Evolutionary conservation across 192 early-diverging fungal genomes (phyloP), one percentile per base, ranked within the genome.

Genomic region (Backusella mclennaniae): DNA sequence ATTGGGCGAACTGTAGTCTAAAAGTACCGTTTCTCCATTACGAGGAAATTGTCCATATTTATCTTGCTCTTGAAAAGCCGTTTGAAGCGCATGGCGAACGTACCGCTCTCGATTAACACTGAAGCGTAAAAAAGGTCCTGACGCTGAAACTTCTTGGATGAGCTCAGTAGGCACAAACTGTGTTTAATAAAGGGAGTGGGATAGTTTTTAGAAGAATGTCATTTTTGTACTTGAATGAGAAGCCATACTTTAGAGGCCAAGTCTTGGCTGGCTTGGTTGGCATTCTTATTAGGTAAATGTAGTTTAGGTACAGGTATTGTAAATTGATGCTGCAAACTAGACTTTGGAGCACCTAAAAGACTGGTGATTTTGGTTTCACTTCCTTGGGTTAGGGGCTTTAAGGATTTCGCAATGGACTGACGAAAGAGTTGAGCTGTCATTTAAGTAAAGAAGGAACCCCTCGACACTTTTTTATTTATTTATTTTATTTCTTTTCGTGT

Each of bases 1-100:
- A 83, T 99, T 98, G 42, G 98, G 98, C 67, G 92, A 94, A 75
- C 90, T 92, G 82, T 92, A 99, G 81, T 99, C 98, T 74, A 98
- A 89, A 26, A 97, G 84, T 12, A 91, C 90, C 26, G 90, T 87
- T 81, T 93, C 92, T 36, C 90, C 86, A 1, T 84, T 77, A 29
- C 90, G 88, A 39, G 77, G 79, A 74, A 90, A 89, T 80, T 80
- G 85, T 6, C 93, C 93, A 42, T 88, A 94, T 23, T 81, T 77
- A 7, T 76, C 67, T 44, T 89, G 83, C 0, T 83, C 77, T 6
- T 75, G 36, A 56, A 86, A 77, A 12, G 93, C 87, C 7, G 87
- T 77, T 39, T 79, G 76, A 35, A 94, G 80, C 17, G 89, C 85
- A 15, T 84, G 84, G 19, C 78, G 79, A 11, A 83, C 84, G 35